These are phyloP conservation scores for Vitis hybrid DNA, from an alignment of 177 flowering plant genomes.

Conservation along the genomic window DNA sequence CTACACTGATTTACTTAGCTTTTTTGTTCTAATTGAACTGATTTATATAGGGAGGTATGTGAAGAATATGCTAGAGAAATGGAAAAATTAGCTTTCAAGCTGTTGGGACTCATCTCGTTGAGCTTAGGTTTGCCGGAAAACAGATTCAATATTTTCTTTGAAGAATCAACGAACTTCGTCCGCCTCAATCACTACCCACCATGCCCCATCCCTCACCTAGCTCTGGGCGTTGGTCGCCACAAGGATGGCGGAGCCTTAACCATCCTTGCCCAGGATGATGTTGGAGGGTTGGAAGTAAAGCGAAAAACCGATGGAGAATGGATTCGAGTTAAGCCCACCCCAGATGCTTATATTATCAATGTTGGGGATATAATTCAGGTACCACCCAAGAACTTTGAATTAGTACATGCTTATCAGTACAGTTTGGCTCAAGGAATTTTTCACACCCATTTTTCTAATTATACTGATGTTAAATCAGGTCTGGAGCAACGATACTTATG, in stretches of 20 bases:
- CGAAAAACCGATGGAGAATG: too few species aligned
- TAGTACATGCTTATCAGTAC: background rate
- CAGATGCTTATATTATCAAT: too few species aligned
- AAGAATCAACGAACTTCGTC: conserved; percentile 40
- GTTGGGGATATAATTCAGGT: conserved; percentile 50
- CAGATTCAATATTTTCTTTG: conserved; percentile 44
- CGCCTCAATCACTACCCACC: conserved; percentile 64
- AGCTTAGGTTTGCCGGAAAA: conserved; percentile 56
- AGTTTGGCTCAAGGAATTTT: background rate
- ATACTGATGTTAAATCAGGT: conserved; percentile 40
- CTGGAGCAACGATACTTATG: conserved; percentile 83
- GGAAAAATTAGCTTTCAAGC: conserved; percentile 40
- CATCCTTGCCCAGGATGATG: too few species aligned
- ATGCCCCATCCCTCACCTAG: conserved; percentile 66
- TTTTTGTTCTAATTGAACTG: background rate
- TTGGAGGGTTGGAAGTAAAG: too few species aligned
- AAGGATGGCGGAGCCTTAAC: conserved; percentile 58
- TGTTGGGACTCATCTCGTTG: conserved; percentile 48
- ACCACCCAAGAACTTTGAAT: background rate
- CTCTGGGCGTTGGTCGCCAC: conserved; percentile 71
- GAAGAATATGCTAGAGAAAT: conserved; percentile 44
- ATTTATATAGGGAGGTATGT: conserved; percentile 35
- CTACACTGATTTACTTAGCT: too few species aligned
- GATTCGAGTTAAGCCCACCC: too few species aligned
- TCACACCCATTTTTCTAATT: background rate